A percentile compares a stretch with the other conserved stretches of the same genome.
Evolutionary conservation across 805 yeast genomes (phyloP).

Genomic region (Cyberlindnera nakhonratchasimensis): DNA sequence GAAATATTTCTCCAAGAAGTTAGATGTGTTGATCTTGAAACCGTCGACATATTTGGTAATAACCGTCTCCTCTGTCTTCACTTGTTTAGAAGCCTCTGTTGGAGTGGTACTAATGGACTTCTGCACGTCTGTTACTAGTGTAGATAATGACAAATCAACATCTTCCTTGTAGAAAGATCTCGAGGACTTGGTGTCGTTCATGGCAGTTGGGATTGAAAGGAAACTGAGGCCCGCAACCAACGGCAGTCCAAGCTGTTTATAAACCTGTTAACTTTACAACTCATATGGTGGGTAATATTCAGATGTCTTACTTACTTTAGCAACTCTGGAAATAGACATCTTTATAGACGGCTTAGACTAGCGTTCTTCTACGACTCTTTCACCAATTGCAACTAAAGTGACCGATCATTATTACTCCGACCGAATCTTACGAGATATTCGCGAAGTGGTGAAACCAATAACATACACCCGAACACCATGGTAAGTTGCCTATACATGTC

Average conservation of each 20-base stretch:
- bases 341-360: background rate
- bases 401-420: no score
- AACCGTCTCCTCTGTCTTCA: conserved; percentile 10
- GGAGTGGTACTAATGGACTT: conserved; percentile 3
- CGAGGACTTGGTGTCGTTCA: conserved; percentile 24
- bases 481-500: no score
- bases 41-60: conserved; percentile 24
- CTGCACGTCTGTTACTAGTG: conserved; percentile 9
- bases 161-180: conserved; percentile 26
- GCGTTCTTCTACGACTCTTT: background rate
- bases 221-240: conserved; percentile 18
- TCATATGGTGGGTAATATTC: background rate
- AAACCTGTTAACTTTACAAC: background rate
- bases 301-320: conserved; percentile 1
- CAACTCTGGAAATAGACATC: conserved; percentile 1
- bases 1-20: conserved; percentile 22
- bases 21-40: conserved; percentile 25
- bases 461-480: background rate
- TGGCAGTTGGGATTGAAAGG: conserved; percentile 40
- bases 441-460: background rate
- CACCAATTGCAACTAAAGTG: background rate
- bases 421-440: background rate
- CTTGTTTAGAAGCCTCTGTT: conserved; percentile 1
- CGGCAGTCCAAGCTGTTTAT: conserved; percentile 21
- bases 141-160: conserved; percentile 16